A percentile compares a stretch with the other conserved stretches of the same genome.
phyloP scores from a whole-genome alignment of 345 rosid genomes.

The Pelargonium nanum region DNA sequence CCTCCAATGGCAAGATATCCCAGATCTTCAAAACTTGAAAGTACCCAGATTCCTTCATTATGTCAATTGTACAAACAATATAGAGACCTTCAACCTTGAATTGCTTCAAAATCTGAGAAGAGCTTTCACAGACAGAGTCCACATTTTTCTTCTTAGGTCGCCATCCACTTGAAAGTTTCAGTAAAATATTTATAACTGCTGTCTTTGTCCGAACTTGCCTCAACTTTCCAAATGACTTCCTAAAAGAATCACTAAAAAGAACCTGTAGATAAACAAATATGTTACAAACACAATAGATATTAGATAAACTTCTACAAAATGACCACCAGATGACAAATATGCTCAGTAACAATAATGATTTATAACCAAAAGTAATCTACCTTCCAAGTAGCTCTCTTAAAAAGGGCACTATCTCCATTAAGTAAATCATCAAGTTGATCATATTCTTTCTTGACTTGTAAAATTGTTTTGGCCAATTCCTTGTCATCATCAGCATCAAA shows the following conservation, averaged over 20 bases:
- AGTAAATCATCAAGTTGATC: constrained; percentile 34
- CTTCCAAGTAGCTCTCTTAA: constrained; percentile 39
- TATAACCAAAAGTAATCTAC: constrained; percentile 12
- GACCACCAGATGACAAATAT: not conserved
- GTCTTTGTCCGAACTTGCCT: constrained; percentile 14
- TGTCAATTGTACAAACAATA: constrained; percentile 36
- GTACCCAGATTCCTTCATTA: constrained; percentile 21
- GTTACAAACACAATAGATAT: not conserved
- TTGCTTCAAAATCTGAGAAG: constrained; percentile 31
- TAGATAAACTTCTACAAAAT: not conserved
- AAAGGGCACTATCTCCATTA: constrained; percentile 18
- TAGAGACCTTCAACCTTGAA: constrained; percentile 29
- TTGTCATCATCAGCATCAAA: constrained; percentile 31
- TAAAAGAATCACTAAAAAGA: constrained; percentile 36
- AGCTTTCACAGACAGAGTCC: constrained; percentile 21
- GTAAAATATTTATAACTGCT: constrained; percentile 19
- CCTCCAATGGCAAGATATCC: constrained; percentile 39
- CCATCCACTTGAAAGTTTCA: constrained; percentile 41
- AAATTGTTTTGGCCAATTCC: constrained; percentile 22
- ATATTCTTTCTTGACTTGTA: constrained; percentile 28
- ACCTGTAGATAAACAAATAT: constrained; percentile 21
- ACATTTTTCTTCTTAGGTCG: constrained; percentile 31
- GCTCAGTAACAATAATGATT: no score
- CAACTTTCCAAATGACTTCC: constrained; percentile 37
- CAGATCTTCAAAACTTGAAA: constrained; percentile 42